A percentile compares a stretch with the other conserved stretches of the same genome.
phyloP scores from a whole-genome alignment of 2,329 filamentous ascomycete genomes.

The Fusarium veterinarium region DNA sequence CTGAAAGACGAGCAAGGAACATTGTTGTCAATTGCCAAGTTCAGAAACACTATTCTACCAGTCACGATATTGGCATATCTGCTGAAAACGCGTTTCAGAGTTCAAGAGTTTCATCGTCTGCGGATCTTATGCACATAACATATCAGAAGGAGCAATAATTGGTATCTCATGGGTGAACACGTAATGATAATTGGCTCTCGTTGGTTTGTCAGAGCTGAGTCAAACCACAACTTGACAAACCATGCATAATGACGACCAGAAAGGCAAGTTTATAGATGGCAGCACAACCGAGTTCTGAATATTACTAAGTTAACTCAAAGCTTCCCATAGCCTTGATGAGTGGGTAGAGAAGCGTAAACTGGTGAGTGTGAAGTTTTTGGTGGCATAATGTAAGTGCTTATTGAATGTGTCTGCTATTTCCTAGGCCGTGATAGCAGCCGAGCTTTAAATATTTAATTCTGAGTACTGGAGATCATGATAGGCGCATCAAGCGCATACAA shows the following conservation, averaged over 20 bases:
- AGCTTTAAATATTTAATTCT: not conserved
- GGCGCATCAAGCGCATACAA: not conserved
- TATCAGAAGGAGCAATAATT: not conserved
- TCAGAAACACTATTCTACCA: not conserved
- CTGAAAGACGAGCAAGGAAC: not conserved
- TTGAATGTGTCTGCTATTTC: not conserved
- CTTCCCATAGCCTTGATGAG: not conserved
- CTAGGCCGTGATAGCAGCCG: not conserved
- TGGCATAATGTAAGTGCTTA: not conserved
- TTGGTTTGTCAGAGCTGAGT: not conserved
- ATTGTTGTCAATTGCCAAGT: not conserved
- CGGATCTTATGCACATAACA: not conserved
- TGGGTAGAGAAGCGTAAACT: not conserved
- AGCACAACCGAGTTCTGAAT: fast-evolving
- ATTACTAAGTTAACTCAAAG: not conserved
- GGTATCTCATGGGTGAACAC: fast-evolving
- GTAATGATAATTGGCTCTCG: not conserved
- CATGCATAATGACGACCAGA: not conserved
- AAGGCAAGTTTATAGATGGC: not conserved
- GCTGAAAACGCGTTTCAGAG: fast-evolving
- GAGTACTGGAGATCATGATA: not conserved
- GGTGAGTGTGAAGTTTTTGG: not conserved
- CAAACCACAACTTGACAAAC: not conserved
- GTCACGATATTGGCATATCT: not conserved
- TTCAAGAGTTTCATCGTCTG: not conserved